phyloP scores from a whole-genome alignment of 1,139 yeast genomes.

The Starmera stellimalicola region DNA sequence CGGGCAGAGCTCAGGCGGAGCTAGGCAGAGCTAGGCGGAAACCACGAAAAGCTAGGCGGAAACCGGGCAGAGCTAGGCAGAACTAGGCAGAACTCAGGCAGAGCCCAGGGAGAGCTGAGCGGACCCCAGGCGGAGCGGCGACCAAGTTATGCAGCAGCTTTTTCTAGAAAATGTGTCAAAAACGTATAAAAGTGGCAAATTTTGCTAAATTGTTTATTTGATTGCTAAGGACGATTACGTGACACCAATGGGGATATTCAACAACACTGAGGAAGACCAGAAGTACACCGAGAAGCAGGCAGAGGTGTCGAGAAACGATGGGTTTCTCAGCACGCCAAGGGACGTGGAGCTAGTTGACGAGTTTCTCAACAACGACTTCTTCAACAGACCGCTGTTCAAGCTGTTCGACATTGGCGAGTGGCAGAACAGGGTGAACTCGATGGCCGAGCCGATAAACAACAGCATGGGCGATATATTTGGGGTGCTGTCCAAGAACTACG shows the following conservation, averaged over 20 bases:
- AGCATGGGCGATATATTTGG: not conserved
- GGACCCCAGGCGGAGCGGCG: no score
- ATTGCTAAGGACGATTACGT: not conserved
- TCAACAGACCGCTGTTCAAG: not conserved
- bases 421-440: not conserved
- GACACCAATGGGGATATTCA: constrained; percentile 6
- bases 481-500: constrained; percentile 9
- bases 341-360: constrained; percentile 3
- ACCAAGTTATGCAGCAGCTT: no score
- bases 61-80: no score
- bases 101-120: no score
- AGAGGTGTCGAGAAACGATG: not conserved
- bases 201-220: no score
- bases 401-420: not conserved
- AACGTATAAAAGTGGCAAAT: not conserved
- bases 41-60: no score
- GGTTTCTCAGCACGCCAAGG: constrained; percentile 1
- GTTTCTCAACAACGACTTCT: constrained; percentile 2
- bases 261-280: constrained; percentile 3
- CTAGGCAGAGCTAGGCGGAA: no score
- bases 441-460: constrained; percentile 1
- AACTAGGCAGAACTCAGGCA: no score
- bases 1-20: no score
- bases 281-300: constrained; percentile 5
- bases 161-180: constrained; percentile 1